Percentiles rank a stretch among this genome's conserved stretches.
Conservation (phyloP, 2,329 filamentous ascomycete species). For the Xylariales sp. region DNA sequence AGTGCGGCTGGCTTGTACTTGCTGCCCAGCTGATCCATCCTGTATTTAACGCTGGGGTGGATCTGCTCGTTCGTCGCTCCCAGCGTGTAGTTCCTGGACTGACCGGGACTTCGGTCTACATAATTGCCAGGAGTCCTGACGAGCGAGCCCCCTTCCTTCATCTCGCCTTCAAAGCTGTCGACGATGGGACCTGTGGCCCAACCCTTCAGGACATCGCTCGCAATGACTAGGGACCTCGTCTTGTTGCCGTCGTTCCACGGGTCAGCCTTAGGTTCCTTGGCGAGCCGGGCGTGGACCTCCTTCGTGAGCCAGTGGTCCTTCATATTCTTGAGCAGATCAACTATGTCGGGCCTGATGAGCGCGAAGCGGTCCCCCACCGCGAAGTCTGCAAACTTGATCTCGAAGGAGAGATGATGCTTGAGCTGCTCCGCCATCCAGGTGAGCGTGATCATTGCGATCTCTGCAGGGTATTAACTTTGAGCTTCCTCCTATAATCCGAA, state of each 20-base stretch:
- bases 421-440: conserved; percentile 13
- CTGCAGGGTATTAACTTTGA: conserved; percentile 3
- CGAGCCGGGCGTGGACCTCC: too few species aligned
- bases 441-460: conserved; percentile 10
- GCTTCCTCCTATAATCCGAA: neutral
- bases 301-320: neutral
- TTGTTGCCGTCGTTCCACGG: too few species aligned
- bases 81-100: conserved; percentile 1
- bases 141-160: conserved; percentile 6
- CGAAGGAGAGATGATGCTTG: conserved; percentile 7
- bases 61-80: conserved; percentile 9
- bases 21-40: conserved; percentile 1
- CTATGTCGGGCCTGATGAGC: too few species aligned
- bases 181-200: conserved; percentile 12
- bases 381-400: neutral
- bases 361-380: neutral
- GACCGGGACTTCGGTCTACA: neutral
- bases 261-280: too few species aligned
- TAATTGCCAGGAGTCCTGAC: conserved; percentile 8
- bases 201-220: conserved; percentile 8
- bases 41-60: conserved; percentile 9
- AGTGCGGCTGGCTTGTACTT: conserved; percentile 3
- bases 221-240: too few species aligned
- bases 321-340: conserved; percentile 7
- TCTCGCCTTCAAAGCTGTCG: conserved; percentile 7